A percentile compares a stretch with the other conserved stretches of the same genome.
Evolutionary conservation across 2,329 filamentous ascomycete species (phyloP).

Genomic region (Diaporthe amygdali): DNA sequence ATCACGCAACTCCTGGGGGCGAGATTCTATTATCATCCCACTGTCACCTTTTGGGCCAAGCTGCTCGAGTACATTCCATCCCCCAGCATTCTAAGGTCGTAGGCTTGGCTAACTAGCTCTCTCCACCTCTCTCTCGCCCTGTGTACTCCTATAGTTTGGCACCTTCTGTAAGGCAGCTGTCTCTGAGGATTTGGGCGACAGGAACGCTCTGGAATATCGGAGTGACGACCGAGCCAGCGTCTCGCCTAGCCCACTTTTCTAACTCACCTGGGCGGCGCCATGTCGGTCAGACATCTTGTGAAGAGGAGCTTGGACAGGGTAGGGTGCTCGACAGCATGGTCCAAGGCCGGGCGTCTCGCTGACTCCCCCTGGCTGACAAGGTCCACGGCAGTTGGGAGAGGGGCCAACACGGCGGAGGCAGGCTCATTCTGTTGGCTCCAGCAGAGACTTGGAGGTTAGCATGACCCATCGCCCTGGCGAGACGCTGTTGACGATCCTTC

Average conservation of each 20-base stretch:
- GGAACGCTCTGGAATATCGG: neutral
- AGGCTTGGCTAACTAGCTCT: neutral
- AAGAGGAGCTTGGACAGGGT: neutral
- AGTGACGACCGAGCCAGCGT: neutral
- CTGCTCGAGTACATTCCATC: neutral
- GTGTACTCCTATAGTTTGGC: neutral
- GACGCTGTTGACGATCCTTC: constrained; percentile 9
- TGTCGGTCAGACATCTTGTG: neutral
- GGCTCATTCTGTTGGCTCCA: neutral
- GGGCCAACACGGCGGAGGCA: constrained; percentile 1
- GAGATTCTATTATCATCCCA: neutral
- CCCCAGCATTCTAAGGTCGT: neutral
- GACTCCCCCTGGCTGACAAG: constrained; percentile 16
- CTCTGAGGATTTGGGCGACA: neutral
- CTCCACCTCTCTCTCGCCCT: too few relatives aligned
- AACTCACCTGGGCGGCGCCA: neutral
- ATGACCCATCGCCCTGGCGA: neutral
- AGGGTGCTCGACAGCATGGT: neutral
- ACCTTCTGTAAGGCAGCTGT: neutral
- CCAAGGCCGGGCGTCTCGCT: constrained; percentile 12
- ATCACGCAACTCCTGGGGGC: neutral
- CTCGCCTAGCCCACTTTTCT: constrained; percentile 7
- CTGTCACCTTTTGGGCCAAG: neutral
- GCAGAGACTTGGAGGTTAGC: neutral
- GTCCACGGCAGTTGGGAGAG: constrained; percentile 16